Conservation (phyloP, 116 monocot species). For the Dioscorea cayenensis region DNA sequence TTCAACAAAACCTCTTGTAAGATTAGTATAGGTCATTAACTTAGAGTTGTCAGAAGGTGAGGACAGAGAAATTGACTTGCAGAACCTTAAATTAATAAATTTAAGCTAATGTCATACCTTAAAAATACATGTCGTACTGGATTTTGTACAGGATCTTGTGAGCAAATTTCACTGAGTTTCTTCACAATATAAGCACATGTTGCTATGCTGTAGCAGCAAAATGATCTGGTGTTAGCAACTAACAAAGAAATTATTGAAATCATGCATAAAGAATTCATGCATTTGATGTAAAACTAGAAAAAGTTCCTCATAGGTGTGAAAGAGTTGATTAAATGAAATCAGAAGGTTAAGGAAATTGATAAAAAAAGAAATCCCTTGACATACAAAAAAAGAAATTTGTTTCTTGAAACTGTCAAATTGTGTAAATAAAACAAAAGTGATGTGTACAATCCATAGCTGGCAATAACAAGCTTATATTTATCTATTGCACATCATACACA, state of each 20-base stretch:
- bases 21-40: no score
- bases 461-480: no score
- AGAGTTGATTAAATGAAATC: neutral
- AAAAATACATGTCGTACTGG: conserved; percentile 40
- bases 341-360: neutral
- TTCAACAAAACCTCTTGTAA: no score
- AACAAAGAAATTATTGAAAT: neutral
- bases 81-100: no score
- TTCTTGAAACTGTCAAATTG: no score
- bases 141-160: conserved; percentile 39
- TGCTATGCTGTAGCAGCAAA: conserved; percentile 2
- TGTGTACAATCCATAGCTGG: no score
- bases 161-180: conserved; percentile 45
- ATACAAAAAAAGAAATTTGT: neutral
- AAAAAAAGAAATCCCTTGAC: neutral
- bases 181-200: conserved; percentile 80
- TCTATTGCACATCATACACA: no score
- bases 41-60: no score
- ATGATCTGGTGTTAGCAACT: neutral
- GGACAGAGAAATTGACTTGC: no score
- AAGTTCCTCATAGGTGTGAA: neutral
- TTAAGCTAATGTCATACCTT: neutral
- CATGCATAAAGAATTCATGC: neutral
- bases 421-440: no score
- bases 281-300: neutral